Evolutionary conservation across 179 eudicot genomes (phyloP).

Genomic region (Nepenthes alata): DNA sequence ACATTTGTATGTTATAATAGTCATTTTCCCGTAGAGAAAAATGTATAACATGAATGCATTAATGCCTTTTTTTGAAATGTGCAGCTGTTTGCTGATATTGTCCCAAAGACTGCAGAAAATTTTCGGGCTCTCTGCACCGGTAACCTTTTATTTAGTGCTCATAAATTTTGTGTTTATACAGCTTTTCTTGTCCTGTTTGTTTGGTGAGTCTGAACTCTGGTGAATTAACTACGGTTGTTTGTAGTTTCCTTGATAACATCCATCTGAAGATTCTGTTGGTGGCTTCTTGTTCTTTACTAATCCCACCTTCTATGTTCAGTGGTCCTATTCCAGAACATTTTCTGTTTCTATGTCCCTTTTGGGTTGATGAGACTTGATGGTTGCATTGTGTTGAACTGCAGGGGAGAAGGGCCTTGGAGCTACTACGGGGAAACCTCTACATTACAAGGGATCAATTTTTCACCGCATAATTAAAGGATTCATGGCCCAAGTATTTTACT

Average conservation of each 20-base stretch:
- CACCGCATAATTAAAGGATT: conserved; percentile 89
- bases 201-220: neutral
- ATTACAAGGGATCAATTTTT: conserved; percentile 68
- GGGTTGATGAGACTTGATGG: neutral
- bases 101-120: conserved; percentile 93
- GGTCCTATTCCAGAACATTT: conserved; percentile 1
- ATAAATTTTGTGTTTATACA: neutral
- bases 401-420: conserved; percentile 89
- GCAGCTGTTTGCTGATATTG: conserved; percentile 80
- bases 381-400: conserved; percentile 9
- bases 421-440: conserved; percentile 68
- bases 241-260: neutral
- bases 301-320: neutral
- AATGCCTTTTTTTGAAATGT: conserved; percentile 9
- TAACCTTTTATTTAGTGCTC: conserved; percentile 3
- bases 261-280: neutral
- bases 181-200: neutral
- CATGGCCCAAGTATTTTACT: conserved; percentile 71
- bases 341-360: neutral
- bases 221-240: too few species aligned
- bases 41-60: conserved; percentile 1
- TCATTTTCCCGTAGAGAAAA: neutral
- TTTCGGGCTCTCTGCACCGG: conserved; percentile 91
- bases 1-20: neutral
- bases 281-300: neutral